Percentiles rank a stretch among this genome's conserved stretches.
Conservation (phyloP, 1,139 yeast species). For the Sugiyamaella novakii region DNA sequence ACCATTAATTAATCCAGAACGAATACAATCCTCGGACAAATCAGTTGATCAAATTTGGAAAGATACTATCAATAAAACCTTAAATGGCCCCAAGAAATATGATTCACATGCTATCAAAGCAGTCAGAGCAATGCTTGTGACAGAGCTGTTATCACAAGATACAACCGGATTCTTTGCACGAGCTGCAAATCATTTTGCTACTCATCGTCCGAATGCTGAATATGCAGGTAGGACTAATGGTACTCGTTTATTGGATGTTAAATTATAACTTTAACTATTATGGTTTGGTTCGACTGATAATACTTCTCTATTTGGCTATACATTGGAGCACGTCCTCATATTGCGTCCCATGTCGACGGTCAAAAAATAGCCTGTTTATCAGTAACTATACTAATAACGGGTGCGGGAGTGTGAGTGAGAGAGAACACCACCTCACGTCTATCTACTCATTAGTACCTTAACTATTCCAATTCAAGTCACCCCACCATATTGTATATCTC, state of each 20-base stretch:
- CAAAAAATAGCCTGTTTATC: too few relatives aligned
- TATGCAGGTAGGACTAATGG: constrained; percentile 23
- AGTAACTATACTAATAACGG: too few relatives aligned
- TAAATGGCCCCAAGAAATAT: constrained; percentile 26
- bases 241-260: constrained; percentile 14
- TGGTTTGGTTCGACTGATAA: too few relatives aligned
- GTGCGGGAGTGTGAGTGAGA: too few relatives aligned
- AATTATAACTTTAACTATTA: too few relatives aligned
- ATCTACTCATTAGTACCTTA: too few relatives aligned
- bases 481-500: background rate
- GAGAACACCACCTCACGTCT: too few relatives aligned
- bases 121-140: constrained; percentile 34
- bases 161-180: constrained; percentile 30
- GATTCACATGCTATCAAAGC: constrained; percentile 37
- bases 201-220: constrained; percentile 15
- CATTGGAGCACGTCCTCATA: too few relatives aligned
- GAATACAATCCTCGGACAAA: constrained; percentile 23
- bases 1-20: constrained; percentile 29
- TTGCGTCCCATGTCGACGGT: too few relatives aligned
- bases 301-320: too few relatives aligned
- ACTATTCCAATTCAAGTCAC: too few relatives aligned
- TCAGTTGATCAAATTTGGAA: constrained; percentile 30
- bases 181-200: constrained; percentile 32
- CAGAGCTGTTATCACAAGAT: constrained; percentile 29
- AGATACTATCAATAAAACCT: constrained; percentile 26